A percentile compares a stretch with the other conserved stretches of the same genome.
These are phyloP conservation scores for Huntiella abstrusa DNA, from an alignment of 2,329 filamentous ascomycete species.

Conservation along the genomic window DNA sequence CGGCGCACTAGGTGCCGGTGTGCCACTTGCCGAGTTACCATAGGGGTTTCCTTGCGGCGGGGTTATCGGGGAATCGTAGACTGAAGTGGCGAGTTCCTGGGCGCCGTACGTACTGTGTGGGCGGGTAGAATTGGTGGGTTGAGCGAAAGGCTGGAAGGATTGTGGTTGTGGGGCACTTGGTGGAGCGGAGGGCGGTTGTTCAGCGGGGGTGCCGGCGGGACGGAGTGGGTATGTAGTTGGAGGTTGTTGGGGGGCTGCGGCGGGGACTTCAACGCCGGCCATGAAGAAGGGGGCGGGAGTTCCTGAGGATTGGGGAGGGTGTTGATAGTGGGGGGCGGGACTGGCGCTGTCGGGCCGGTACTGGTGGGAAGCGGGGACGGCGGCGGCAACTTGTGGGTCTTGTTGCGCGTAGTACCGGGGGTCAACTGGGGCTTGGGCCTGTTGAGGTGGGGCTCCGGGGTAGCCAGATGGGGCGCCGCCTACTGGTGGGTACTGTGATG, in stretches of 20 bases:
- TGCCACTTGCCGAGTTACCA: constrained; percentile 17
- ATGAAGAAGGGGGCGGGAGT: constrained; percentile 46
- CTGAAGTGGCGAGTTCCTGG: constrained; percentile 60
- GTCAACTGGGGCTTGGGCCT: constrained; percentile 11
- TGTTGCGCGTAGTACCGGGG: constrained; percentile 11
- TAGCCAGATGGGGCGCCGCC: constrained; percentile 38
- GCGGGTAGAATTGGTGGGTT: constrained; percentile 31
- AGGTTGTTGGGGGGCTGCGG: constrained; percentile 16
- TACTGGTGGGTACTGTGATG: constrained; percentile 39
- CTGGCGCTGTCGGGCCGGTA: constrained; percentile 16
- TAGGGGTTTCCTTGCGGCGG: constrained; percentile 24
- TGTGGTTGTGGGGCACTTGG: constrained; percentile 18
- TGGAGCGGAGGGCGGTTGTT: not conserved
- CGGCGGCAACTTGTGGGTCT: constrained; percentile 3
- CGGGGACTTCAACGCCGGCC: constrained; percentile 35
- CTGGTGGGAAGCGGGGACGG: not conserved
- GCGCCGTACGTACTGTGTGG: constrained; percentile 52
- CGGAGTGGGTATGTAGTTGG: constrained; percentile 30
- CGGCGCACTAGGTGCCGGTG: constrained; percentile 16
- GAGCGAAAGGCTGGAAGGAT: constrained; percentile 25
- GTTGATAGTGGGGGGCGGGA: constrained; percentile 35
- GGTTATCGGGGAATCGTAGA: constrained; percentile 55
- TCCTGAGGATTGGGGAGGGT: constrained; percentile 23
- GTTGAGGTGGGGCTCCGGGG: not conserved
- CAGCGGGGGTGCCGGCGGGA: constrained; percentile 1